These are phyloP conservation scores for Teratosphaeriaceae sp. DNA, from an alignment of 2,329 filamentous ascomycete species.

Conservation along the genomic window DNA sequence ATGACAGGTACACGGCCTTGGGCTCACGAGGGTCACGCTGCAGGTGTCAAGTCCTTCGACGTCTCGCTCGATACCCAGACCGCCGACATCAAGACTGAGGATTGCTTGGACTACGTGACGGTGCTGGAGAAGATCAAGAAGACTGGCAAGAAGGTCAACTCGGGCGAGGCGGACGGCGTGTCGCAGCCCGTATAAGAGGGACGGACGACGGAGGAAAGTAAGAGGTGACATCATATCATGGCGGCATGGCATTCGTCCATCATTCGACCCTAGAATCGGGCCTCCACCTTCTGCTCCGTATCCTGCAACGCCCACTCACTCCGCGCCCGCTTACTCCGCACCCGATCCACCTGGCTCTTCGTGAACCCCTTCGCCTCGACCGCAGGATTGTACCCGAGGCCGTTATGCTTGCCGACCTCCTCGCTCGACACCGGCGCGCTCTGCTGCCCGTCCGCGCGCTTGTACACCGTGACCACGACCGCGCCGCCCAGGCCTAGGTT, in stretches of 20 bases:
- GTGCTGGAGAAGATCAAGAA: slow-evolving; percentile 87
- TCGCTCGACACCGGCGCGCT: slow-evolving; percentile 55
- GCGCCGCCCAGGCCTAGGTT: slow-evolving; percentile 90
- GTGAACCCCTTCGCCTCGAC: slow-evolving; percentile 87
- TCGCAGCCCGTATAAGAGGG: slow-evolving; percentile 15
- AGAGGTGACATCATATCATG: not conserved
- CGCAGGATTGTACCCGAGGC: slow-evolving; percentile 86
- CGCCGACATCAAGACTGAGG: slow-evolving; percentile 67
- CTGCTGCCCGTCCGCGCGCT: slow-evolving; percentile 67
- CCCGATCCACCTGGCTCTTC: slow-evolving; percentile 59
- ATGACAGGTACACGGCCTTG: not conserved
- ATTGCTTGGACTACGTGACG: slow-evolving; percentile 65
- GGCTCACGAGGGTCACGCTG: not conserved
- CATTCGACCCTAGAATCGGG: slow-evolving; percentile 45
- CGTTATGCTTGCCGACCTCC: slow-evolving; percentile 58
- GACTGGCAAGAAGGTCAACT: slow-evolving; percentile 89
- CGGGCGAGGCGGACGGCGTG: slow-evolving; percentile 63
- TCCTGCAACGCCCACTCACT: slow-evolving; percentile 74
- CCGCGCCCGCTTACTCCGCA: slow-evolving; percentile 61
- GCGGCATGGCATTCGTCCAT: not conserved
- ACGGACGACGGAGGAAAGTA: not conserved
- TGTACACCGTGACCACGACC: slow-evolving; percentile 84
- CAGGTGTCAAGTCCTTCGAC: slow-evolving; percentile 80
- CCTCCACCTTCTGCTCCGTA: slow-evolving; percentile 64
- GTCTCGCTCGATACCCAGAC: slow-evolving; percentile 83